Evolutionary conservation across 164 flowering plant species (phyloP), one percentile per base, ranked within the genome.

Genomic region (Tinospora cordifolia): DNA sequence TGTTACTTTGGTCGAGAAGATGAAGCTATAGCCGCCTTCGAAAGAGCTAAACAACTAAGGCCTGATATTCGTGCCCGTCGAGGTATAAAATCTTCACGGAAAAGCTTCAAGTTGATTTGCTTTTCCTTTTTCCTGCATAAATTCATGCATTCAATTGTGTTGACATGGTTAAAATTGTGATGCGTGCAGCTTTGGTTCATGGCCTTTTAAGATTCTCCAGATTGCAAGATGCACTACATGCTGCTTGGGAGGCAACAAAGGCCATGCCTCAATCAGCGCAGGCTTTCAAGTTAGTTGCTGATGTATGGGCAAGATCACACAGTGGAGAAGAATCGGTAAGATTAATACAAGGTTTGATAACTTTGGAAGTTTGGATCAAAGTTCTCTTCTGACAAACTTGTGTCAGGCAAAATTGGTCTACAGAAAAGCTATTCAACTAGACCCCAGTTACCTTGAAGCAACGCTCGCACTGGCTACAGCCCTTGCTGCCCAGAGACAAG

Each of bases 31-130:
- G 63, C 75, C 67, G 95, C 99, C 63, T 94, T 90, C 83, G 89
- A 91, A 75, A 83, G 78, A 65, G 99, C 97, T 77, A 97, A 86
- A 72, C 93, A 92, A 69, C 76, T 94, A 80, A 88, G 92, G 73
- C 87, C 97, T 74, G 99, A 94, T 83, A 88, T 92, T 79, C 99
- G 99, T 27, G 89, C 99, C 14, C 92, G 90, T 83, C 99, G 92
- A 88, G 99, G 99, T 90, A 21, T 62, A 73, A n/a, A n/a, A 51
- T 63, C 12, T 51, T 44, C 22, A 6, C 41, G 66, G 34, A 17
- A 14, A 25, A 12, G 49, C 44, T 57, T 19, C 36, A n/a, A 57
- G 13, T 71, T 44, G 22, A 46, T 62, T 71, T 46, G 24, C 26
- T 25, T 13, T 25, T 47, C 39, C 30, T 15, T 30, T 30, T 40